Base-by-base conservation (phyloP, 495 filamentous ascomycete genomes). In the Oidiodendron maius region DNA sequence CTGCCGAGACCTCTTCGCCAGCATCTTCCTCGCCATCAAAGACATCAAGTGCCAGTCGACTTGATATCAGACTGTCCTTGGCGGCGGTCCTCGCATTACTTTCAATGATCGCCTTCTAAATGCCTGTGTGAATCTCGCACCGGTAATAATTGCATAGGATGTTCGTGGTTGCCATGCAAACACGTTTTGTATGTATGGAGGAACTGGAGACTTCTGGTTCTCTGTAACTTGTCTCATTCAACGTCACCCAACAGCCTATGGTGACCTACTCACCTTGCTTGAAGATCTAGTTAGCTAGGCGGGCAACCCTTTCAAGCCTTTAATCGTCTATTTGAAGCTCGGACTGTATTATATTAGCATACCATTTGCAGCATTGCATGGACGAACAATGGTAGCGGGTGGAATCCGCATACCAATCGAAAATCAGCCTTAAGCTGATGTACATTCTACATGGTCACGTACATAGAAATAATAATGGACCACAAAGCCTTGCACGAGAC, bases 391-490 rank as follows among this genome's bases (percentile, higher is more conserved):
- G 16, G 42, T 23, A 44, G 42, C 42, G 15, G 41, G 41, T 20
- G 26, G n/a, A 32, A 24, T n/a, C 25, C 17, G 41, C 41, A 44
- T 30, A 44, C 23, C 24, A 40, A 10, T 15, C 26, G 24, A 26
- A 44, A 24, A 3, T 15, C n/a, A n/a, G 40, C 20, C 15, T 23
- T 11, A 24, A 16, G 40, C 40, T 18, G 3, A 12, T 42, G 40
- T 44, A 26, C 23, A 44, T 44, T 44, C 41, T 44, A 24, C 26
- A 44, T n/a, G 38, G 25, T 26, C 41, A 28, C 13, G 30, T 44
- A 44, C 40, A 25, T 25, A 30, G 30, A 17, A 44, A 44, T 44
- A 30, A 44, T 30, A 44, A 44, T 44, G 17, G 24, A 28, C 25
- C 25, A 30, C 20, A 44, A 44, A 30, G 16, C 22, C 17, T 44